A percentile compares a stretch with the other conserved stretches of the same genome.
phyloP scores from a whole-genome alignment of 345 rosid species.

The sweet orange (Citrus sinensis) region DVS_A1.0 CM039162.1:31798001-31798500 shows the following conservation, averaged over 20 bases:
- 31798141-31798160: conserved; percentile 4
- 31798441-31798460: conserved; percentile 15
- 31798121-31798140: not conserved
- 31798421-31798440: conserved; percentile 18
- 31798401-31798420: conserved; percentile 38
- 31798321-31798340: not conserved
- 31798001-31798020: conserved; percentile 16
- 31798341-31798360: not conserved
- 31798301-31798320: not conserved
- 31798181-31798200: not conserved
- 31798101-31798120: conserved; percentile 3
- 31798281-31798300: not conserved
- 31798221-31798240: not conserved
- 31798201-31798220: not conserved
- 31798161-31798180: not conserved
- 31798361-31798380: not conserved
- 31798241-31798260: not conserved
- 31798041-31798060: conserved; percentile 10
- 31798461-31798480: not conserved
- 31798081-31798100: conserved; percentile 16
- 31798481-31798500: not conserved
- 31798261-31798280: not conserved
- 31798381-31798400: conserved; percentile 18
- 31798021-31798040: conserved; percentile 25
- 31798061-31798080: conserved; percentile 2